Conservation (phyloP, 768 basidiomycete genomes). For the Lactarius quietus region DNA sequence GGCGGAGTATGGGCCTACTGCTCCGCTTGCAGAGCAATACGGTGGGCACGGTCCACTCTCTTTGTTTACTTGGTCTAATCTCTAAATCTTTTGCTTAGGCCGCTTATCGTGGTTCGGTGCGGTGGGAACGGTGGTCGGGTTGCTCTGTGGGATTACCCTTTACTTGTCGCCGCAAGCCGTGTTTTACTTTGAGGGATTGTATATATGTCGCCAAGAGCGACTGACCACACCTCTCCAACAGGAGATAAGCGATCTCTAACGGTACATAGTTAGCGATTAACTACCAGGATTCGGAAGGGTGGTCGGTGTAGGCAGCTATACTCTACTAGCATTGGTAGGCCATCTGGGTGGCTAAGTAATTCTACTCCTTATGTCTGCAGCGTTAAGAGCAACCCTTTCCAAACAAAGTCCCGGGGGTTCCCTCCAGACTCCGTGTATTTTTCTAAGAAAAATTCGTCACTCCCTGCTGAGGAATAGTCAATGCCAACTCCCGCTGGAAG, state of each 20-base stretch:
- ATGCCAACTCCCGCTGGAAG: constrained; percentile 3
- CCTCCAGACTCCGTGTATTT: constrained; percentile 78
- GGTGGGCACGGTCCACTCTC: neutral
- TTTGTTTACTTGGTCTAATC: neutral
- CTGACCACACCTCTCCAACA: no score
- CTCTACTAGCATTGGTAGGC: no score
- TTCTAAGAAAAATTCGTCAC: constrained; percentile 72
- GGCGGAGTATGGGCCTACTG: neutral
- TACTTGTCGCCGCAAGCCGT: no score
- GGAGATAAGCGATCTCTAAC: no score
- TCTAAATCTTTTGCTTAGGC: neutral
- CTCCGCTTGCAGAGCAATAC: neutral
- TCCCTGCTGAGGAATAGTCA: constrained; percentile 32
- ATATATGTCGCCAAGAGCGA: no score
- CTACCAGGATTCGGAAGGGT: no score
- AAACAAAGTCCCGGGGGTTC: constrained; percentile 74
- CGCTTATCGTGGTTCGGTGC: constrained; percentile 9
- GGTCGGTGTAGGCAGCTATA: no score
- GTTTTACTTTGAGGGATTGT: no score
- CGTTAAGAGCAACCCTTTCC: constrained; percentile 33
- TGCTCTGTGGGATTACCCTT: neutral
- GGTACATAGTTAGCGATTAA: no score
- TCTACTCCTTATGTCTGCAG: constrained; percentile 23
- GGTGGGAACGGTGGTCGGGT: neutral
- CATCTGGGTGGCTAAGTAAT: neutral